phyloP scores from a whole-genome alignment of 2,329 filamentous ascomycete species.

The Cordyceps militaris region DNA sequence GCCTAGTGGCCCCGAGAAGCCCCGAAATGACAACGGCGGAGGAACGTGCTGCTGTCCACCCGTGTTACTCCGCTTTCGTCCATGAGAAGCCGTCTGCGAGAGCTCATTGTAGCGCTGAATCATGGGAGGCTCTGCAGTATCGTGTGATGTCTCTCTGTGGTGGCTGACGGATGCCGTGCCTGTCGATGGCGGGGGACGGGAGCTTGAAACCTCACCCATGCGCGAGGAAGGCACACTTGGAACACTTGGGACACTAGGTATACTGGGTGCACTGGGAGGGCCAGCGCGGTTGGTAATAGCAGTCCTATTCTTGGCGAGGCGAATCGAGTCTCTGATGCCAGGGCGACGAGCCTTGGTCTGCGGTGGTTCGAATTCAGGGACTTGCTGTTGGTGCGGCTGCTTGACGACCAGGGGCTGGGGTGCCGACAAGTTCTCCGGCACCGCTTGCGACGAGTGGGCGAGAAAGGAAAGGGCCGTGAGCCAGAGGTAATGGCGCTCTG shows the following conservation, averaged over 20 bases:
- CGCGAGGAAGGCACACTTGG: conserved; percentile 31
- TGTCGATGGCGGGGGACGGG: conserved; percentile 34
- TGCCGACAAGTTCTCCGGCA: conserved; percentile 62
- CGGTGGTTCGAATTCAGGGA: conserved; percentile 46
- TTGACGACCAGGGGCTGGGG: conserved; percentile 36
- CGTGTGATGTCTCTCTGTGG: conserved; percentile 43
- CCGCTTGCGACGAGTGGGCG: conserved; percentile 76
- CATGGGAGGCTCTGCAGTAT: conserved; percentile 63
- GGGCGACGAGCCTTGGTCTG: conserved; percentile 41
- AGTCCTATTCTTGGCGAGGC: conserved; percentile 69
- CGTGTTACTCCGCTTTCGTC: conserved; percentile 84
- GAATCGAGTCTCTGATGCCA: conserved; percentile 80
- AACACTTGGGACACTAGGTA: conserved; percentile 33
- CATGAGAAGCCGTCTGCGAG: conserved; percentile 47
- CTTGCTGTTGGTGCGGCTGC: conserved; percentile 28
- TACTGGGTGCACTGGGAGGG: conserved; percentile 45
- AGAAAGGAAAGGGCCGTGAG: conserved; percentile 90
- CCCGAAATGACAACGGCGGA: conserved; percentile 67
- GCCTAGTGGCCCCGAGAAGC: conserved; percentile 57
- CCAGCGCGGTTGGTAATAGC: conserved; percentile 33
- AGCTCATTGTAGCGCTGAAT: conserved; percentile 64
- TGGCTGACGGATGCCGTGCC: conserved; percentile 29
- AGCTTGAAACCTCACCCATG: conserved; percentile 30
- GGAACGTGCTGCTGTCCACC: conserved; percentile 56
- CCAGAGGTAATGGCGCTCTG: conserved; percentile 91